These are phyloP conservation scores for Candida sonorensis DNA, from an alignment of 805 yeast genomes.

Conservation along the genomic window DNA sequence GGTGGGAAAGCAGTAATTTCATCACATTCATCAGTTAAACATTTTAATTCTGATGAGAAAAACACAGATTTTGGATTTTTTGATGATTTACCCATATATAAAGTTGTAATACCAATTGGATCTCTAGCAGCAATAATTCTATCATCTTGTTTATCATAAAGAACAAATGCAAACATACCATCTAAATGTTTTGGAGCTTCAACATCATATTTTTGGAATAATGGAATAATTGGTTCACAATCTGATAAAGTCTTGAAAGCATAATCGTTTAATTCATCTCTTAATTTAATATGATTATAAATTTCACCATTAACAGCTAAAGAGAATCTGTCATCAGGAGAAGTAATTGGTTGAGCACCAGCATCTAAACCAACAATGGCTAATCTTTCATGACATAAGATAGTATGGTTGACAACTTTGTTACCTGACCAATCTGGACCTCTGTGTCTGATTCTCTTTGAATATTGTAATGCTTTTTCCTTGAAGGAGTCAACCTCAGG, in stretches of 20 bases:
- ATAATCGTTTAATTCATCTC: constrained; percentile 71
- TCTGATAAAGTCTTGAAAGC: constrained; percentile 80
- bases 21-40: constrained; percentile 93
- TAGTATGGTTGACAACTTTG: constrained; percentile 67
- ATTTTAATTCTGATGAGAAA: constrained; percentile 93
- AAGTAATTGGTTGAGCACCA: constrained; percentile 96
- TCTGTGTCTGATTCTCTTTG: constrained; percentile 94
- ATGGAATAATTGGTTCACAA: constrained; percentile 96
- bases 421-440: constrained; percentile 99
- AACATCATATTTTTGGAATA: constrained; percentile 75
- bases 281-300: constrained; percentile 88
- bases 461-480: constrained; percentile 78
- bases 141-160: constrained; percentile 79
- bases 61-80: constrained; percentile 68
- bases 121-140: constrained; percentile 96
- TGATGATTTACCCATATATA: constrained; percentile 84
- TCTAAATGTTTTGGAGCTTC: constrained; percentile 92
- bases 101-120: constrained; percentile 94
- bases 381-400: constrained; percentile 90
- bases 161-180: constrained; percentile 96
- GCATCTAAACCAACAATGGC: constrained; percentile 96
- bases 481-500: constrained; percentile 76
- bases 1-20: constrained; percentile 93
- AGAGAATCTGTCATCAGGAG: constrained; percentile 63
- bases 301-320: constrained; percentile 97